Base-by-base conservation (phyloP, 768 basidiomycete genomes). In the Naematelia encephala region DNA sequence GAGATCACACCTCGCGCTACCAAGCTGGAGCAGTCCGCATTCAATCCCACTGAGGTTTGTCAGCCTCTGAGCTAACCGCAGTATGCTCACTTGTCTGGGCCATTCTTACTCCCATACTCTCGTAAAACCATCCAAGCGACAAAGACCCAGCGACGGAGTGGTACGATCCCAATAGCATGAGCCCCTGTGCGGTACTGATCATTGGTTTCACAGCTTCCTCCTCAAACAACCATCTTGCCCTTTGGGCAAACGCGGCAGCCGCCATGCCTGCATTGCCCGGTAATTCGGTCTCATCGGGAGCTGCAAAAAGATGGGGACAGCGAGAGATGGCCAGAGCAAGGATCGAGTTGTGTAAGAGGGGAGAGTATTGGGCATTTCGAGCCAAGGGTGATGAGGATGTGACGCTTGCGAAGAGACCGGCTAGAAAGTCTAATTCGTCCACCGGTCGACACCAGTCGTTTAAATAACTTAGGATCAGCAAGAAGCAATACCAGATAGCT, bases 261-360 rank as follows among this genome's bases (percentile, higher is more conserved):
- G 34, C 34, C 34, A 39, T 39, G 34, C 34, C 34, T 16, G 34
- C 34, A 8, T 8, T 39, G 16, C 34, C 16, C 34, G 34, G 34
- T 16, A 39, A 16, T 16, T 39, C 34, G 34, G 8, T 39, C 16
- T 39, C 34, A 39, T 39, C 16, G 8, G 34, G 34, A 39, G 8
- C 16, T 8, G 34, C 16, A 16, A 39, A 39, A 39, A 39, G 34
- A 39, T 39, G 34, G 34, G 34, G 34, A 39, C 34, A 39, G 29
- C 14, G 51, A 34, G 51, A 52, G 25, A 19, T 52, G 51, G 27
- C 80, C 50, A 82, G 77, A 13, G 78, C 80, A 45, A 88, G 74
- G 2, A 86, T 79, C 1, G 85, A 81, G 62, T 88, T 88, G 75
- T 88, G 87, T 5, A 87, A 79, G 82, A 87, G 84, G 0, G 86